Evolutionary conservation across 257 asterid genomes (phyloP).

Genomic region (Leptodermis oblonga): DNA sequence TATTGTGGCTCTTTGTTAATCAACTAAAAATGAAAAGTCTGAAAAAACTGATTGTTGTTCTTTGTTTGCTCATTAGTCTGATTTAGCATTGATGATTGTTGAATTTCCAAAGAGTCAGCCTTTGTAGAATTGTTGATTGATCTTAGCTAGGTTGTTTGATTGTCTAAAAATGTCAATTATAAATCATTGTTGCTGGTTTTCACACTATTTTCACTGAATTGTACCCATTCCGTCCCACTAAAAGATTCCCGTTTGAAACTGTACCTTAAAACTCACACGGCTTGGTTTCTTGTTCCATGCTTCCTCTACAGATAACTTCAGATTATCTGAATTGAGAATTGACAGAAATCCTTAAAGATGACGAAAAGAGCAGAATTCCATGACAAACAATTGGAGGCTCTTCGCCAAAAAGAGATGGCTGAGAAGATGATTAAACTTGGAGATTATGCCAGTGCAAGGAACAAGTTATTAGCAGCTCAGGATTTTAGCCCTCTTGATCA

Average conservation of each 20-base stretch:
- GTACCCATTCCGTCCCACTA: too few relatives aligned
- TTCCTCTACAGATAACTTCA: neutral
- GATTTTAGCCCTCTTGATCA: conserved; percentile 14
- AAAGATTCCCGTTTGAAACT: too few relatives aligned
- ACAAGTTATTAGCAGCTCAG: conserved; percentile 12
- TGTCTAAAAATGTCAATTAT: neutral
- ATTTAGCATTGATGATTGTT: too few relatives aligned
- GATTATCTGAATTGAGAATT: neutral
- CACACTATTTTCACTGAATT: neutral
- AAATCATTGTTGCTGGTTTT: too few relatives aligned
- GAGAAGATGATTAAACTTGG: conserved; percentile 17
- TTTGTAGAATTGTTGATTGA: too few relatives aligned
- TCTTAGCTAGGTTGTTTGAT: neutral
- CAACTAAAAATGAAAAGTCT: neutral
- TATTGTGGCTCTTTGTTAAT: neutral
- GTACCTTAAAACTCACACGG: too few relatives aligned
- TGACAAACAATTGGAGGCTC: conserved; percentile 15
- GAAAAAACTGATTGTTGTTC: neutral
- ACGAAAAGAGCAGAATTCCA: neutral
- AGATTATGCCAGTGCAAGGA: conserved; percentile 19
- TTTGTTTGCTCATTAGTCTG: too few relatives aligned
- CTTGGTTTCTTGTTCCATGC: neutral
- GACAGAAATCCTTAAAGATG: neutral
- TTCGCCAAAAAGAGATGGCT: conserved; percentile 14
- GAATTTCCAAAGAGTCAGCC: too few relatives aligned